Conservation (phyloP, 2,329 filamentous ascomycete genomes). For the Fusarium cyanostomum region DNA sequence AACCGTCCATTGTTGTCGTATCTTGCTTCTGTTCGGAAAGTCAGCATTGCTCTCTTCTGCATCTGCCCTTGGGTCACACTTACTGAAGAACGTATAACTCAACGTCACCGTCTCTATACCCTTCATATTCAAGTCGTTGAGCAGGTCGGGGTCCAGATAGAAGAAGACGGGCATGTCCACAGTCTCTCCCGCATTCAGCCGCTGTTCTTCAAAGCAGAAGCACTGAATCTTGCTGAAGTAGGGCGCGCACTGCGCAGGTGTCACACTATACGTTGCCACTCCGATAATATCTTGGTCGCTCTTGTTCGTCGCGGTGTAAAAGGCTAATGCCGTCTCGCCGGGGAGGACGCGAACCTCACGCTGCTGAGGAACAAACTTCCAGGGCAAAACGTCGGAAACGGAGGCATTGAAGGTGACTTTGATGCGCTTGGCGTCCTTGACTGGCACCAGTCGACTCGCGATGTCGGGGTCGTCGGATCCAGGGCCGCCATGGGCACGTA, state of each 20-base stretch:
- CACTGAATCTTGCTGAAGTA: slow-evolving; percentile 99
- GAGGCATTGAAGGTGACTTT: slow-evolving; percentile 96
- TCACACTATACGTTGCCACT: slow-evolving; percentile 97
- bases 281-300: slow-evolving; percentile 94
- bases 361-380: slow-evolving; percentile 98
- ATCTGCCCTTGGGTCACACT: slow-evolving; percentile 50
- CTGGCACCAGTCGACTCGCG: slow-evolving; percentile 79
- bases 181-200: slow-evolving; percentile 92
- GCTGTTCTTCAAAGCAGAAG: slow-evolving; percentile 98
- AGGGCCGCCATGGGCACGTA: slow-evolving; percentile 74
- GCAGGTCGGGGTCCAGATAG: slow-evolving; percentile 95
- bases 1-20: slow-evolving; percentile 59
- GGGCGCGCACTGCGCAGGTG: slow-evolving; percentile 91
- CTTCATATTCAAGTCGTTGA: slow-evolving; percentile 91
- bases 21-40: slow-evolving; percentile 51
- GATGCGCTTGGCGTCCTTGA: slow-evolving; percentile 83
- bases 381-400: slow-evolving; percentile 92
- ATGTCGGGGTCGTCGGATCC: slow-evolving; percentile 69
- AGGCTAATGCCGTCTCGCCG: slow-evolving; percentile 95
- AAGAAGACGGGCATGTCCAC: slow-evolving; percentile 99
- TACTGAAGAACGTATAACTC: slow-evolving; percentile 98
- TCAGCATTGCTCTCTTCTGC: slow-evolving; percentile 46
- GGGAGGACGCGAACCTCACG: slow-evolving; percentile 94
- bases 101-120: slow-evolving; percentile 94
- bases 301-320: slow-evolving; percentile 96